phyloP scores from a whole-genome alignment of 257 asterid genomes.

The Solanum sitiens region DNA sequence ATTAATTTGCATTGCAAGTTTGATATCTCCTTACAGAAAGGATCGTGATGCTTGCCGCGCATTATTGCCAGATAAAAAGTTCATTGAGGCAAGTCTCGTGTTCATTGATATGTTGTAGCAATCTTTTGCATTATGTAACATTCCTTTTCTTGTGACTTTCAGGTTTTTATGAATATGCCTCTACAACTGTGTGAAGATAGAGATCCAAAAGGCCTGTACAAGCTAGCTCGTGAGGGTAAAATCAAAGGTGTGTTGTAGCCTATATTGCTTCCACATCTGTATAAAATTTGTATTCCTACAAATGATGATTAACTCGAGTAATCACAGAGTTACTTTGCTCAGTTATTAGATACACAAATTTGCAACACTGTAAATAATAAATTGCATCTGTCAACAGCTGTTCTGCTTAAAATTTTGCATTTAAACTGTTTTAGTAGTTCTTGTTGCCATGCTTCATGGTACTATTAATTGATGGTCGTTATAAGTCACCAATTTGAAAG shows the following conservation, averaged over 20 bases:
- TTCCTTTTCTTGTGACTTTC: not conserved
- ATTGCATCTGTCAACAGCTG: not conserved
- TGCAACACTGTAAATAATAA: not conserved
- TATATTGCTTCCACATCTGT: not conserved
- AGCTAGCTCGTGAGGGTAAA: slow-evolving; percentile 94
- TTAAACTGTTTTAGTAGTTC: not conserved
- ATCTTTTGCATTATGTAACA: not conserved
- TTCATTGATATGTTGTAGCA: not conserved
- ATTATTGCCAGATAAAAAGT: slow-evolving; percentile 46
- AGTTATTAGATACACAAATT: not conserved
- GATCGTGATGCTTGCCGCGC: slow-evolving; percentile 97
- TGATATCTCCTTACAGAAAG: slow-evolving; percentile 91
- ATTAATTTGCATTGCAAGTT: slow-evolving; percentile 87
- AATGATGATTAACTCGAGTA: not conserved
- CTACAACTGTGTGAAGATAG: slow-evolving; percentile 79
- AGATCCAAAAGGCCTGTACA: slow-evolving; percentile 97
- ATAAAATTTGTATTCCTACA: not conserved
- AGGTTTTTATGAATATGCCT: slow-evolving; percentile 94
- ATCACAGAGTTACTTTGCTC: not conserved
- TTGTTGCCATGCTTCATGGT: not conserved
- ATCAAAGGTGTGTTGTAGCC: slow-evolving; percentile 49
- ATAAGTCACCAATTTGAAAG: not conserved
- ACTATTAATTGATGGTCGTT: not conserved
- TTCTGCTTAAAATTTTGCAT: not conserved
- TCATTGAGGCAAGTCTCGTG: slow-evolving; percentile 60